Evolutionary conservation across 2,329 filamentous ascomycete genomes (phyloP), one percentile per base, ranked within the genome.

Genomic region (Cordyceps farinosa): DNA sequence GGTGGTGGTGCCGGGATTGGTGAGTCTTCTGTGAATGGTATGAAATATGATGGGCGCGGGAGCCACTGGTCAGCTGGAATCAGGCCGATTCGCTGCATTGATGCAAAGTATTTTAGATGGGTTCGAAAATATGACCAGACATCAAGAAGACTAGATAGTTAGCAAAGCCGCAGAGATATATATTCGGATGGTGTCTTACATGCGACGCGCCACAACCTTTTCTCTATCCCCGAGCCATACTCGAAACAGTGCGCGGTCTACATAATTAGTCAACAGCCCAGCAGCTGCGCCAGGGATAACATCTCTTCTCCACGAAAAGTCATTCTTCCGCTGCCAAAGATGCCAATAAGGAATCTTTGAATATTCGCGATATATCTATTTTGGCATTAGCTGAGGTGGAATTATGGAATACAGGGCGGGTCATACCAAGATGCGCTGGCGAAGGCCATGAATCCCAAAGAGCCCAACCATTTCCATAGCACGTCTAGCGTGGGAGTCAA

Each of bases 391-490:
- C 30, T 56, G 11, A 8, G 29, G 5, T 8, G 10, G 36, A 34
- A 27, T 50, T 8, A 15, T 29, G 1, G 32, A 29, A 22, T 7
- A 42, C 13, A 52, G 1, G 2, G 8, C n/a, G 34, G 3, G 34
- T 27, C 75, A 52, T 68, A 85, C 82, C 64, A 86, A 66, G n/a
- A 86, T 80, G 9, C 84, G 79, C 64, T 84, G 80, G 34, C 83
- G 76, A 65, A 85, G 69, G 4, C 82, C 82, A 36, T 81, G 77
- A 13, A 86, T 67, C 3, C 83, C 83, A 76, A 85, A 85, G 27
- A 81, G 75, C 0, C 79, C 75, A 9, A 81, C 77, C 32, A 80
- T 75, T 27, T 77, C 74, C 38, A 78, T 66, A 51, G 73, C 75
- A 9, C 67, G 65, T 51, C 69, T 68, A 17, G 73, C 64, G 75